These are phyloP conservation scores for Acorus gramineus DNA, from an alignment of 106 monocot genomes.

Conservation along the genomic window DNA sequence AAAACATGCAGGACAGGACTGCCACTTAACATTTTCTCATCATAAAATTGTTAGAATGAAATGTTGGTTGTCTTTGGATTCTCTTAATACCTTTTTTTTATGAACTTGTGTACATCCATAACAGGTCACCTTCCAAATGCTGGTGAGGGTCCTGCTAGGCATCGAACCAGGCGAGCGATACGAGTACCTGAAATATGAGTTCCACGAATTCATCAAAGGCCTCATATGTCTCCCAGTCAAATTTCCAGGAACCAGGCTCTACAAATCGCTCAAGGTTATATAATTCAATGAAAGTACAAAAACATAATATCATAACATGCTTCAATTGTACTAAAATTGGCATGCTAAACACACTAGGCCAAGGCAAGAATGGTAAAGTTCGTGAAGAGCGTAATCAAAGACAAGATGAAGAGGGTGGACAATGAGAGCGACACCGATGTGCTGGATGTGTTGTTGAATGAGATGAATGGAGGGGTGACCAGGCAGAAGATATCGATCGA, in stretches of 20 bases:
- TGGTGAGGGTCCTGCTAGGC: constrained; percentile 9
- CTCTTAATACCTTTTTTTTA: too few species aligned
- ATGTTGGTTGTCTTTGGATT: too few species aligned
- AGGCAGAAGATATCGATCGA: constrained; percentile 2
- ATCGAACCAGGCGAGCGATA: constrained; percentile 6
- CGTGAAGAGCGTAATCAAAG: constrained; percentile 13
- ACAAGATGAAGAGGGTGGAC: constrained; percentile 1
- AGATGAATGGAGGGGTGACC: constrained; percentile 2
- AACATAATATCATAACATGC: not conserved
- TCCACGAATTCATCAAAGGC: constrained; percentile 13
- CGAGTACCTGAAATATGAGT: constrained; percentile 8
- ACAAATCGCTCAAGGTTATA: constrained; percentile 23
- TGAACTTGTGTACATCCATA: too few species aligned
- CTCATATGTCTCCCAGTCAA: constrained; percentile 15
- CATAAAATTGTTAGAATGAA: too few species aligned
- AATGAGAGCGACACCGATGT: constrained; percentile 1
- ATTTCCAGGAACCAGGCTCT: constrained; percentile 15
- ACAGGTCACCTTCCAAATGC: constrained; percentile 9
- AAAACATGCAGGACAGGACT: too few species aligned
- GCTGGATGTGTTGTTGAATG: constrained; percentile 17
- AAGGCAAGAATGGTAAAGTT: constrained; percentile 16
- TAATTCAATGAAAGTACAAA: not conserved
- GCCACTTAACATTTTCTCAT: too few species aligned
- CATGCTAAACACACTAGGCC: constrained; percentile 5
- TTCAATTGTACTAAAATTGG: not conserved